phyloP scores from a whole-genome alignment of 106 monocot species.

The Triglochin maritima region DNA sequence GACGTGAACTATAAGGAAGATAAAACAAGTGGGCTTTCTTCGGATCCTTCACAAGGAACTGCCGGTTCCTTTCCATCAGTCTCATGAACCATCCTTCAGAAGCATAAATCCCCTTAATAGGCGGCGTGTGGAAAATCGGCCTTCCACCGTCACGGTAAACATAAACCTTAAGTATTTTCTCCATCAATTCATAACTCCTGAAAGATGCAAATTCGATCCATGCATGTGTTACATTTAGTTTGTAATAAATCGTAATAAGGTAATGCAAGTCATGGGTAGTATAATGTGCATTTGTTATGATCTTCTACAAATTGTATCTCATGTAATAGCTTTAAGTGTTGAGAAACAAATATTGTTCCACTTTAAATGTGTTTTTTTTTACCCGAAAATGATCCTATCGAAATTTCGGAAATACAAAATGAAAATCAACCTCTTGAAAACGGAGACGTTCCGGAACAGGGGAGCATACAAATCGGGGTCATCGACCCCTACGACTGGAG shows the following conservation, averaged over 20 bases:
- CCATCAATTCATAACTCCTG: slow-evolving; percentile 97
- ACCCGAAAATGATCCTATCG: not conserved
- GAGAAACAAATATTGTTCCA: not conserved
- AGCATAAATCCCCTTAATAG: slow-evolving; percentile 71
- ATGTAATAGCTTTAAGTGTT: not conserved
- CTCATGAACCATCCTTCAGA: slow-evolving; percentile 99
- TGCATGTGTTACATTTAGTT: not conserved
- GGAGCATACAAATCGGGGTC: slow-evolving; percentile 61
- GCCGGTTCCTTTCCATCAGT: slow-evolving; percentile 52
- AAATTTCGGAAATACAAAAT: not conserved
- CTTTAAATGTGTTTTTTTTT: not conserved
- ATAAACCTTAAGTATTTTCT: slow-evolving; percentile 74
- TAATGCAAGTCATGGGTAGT: no score
- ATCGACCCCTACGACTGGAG: slow-evolving; percentile 30
- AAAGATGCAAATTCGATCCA: slow-evolving; percentile 3
- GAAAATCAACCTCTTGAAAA: slow-evolving; percentile 51
- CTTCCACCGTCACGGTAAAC: slow-evolving; percentile 52
- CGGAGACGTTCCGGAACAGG: slow-evolving; percentile 57
- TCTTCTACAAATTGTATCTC: no score
- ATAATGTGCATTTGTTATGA: no score
- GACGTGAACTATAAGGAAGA: slow-evolving; percentile 73
- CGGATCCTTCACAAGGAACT: slow-evolving; percentile 44
- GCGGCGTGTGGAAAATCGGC: slow-evolving; percentile 81
- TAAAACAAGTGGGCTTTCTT: slow-evolving; percentile 74
- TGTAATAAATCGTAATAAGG: not conserved